phyloP scores from a whole-genome alignment of 1,284 basidiomycete genomes.

The Rhodofomes roseus region DNA sequence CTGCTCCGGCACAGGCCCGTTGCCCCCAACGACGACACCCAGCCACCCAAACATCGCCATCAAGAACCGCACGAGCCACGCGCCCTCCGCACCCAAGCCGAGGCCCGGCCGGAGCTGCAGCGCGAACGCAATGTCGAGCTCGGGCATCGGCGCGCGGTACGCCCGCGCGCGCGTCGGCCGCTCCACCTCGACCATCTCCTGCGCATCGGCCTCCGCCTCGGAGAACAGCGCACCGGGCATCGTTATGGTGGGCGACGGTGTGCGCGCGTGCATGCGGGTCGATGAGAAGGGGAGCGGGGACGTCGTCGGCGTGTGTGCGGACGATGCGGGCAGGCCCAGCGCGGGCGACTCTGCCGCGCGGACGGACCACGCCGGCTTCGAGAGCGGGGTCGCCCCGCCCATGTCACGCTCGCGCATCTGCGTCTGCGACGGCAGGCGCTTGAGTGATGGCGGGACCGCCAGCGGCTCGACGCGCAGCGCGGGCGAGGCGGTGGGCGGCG shows the following conservation, averaged over 20 bases:
- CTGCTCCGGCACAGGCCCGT: not conserved
- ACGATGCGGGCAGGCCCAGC: conserved; percentile 17
- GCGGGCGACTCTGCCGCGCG: conserved; percentile 33
- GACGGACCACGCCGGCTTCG: conserved; percentile 38
- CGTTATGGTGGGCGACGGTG: conserved; percentile 16
- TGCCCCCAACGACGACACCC: conserved; percentile 40
- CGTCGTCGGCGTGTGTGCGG: not conserved
- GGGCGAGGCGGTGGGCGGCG: conserved; percentile 5
- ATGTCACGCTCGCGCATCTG: conserved; percentile 30
- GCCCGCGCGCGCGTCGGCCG: conserved; percentile 23
- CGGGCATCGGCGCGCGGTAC: conserved; percentile 36
- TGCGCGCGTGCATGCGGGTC: conserved; percentile 3
- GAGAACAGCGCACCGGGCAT: conserved; percentile 24
- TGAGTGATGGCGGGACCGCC: not conserved
- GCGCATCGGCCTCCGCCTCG: conserved; percentile 7
- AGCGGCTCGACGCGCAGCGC: conserved; percentile 4
- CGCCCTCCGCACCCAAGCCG: conserved; percentile 64
- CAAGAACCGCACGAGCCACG: conserved; percentile 74
- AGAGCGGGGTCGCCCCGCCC: conserved; percentile 13
- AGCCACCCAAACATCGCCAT: conserved; percentile 80
- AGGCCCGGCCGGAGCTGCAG: conserved; percentile 71
- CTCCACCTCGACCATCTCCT: conserved; percentile 3
- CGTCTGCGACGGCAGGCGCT: not conserved
- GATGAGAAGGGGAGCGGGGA: not conserved
- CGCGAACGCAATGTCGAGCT: conserved; percentile 66